Conservation (phyloP, 164 flowering plant species). For the Tinospora cordifolia region DNA sequence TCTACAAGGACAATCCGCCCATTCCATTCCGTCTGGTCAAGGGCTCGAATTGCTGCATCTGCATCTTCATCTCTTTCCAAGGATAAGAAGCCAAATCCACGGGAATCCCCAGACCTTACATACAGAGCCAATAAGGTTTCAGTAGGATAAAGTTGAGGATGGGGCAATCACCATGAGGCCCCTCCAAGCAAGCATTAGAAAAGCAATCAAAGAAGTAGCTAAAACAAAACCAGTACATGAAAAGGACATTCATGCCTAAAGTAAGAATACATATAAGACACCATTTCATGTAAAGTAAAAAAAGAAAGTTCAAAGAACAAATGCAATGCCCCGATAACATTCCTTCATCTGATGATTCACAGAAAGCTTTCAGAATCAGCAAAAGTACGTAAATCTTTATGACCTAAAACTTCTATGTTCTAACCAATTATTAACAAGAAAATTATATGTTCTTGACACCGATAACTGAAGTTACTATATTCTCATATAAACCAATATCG, state of each 20-base stretch:
- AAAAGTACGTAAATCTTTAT: not conserved
- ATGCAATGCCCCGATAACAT: not conserved
- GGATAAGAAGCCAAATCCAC: constrained; percentile 39
- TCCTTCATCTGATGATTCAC: too few species aligned
- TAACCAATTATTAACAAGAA: too few species aligned
- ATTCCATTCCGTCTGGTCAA: constrained; percentile 38
- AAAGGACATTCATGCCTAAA: not conserved
- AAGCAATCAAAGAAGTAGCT: not conserved
- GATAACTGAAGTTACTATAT: not conserved
- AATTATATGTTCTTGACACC: not conserved
- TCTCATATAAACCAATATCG: too few species aligned
- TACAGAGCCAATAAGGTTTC: constrained; percentile 5
- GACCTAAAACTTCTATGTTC: not conserved
- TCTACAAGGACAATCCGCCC: constrained; percentile 40
- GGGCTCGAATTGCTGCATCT: constrained; percentile 35
- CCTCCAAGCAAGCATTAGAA: not conserved
- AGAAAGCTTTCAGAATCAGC: not conserved
- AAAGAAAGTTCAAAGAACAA: not conserved
- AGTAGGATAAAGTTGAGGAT: not conserved
- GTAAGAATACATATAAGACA: not conserved
- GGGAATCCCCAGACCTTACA: constrained; percentile 38
- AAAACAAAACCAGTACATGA: not conserved
- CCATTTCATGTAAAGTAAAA: not conserved
- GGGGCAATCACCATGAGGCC: not conserved
- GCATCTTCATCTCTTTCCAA: constrained; percentile 41